phyloP scores from a whole-genome alignment of 805 yeast genomes.

The Candida xyloterini region DNA sequence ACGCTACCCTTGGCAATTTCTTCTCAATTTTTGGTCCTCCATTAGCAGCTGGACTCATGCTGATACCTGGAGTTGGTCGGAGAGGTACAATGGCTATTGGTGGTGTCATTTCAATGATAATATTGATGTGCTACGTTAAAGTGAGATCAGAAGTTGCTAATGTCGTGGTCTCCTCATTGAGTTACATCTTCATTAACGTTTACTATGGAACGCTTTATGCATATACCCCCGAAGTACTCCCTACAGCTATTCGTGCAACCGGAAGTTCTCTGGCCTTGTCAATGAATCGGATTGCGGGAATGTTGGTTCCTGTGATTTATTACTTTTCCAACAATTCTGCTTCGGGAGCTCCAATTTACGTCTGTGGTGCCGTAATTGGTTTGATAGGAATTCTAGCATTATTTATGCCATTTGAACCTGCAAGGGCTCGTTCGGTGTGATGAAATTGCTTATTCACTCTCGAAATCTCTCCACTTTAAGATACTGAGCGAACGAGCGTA shows the following conservation, averaged over 20 bases:
- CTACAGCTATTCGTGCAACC: constrained; percentile 47
- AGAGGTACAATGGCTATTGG: constrained; percentile 50
- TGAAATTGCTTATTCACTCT: not conserved
- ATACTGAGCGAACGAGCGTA: constrained; percentile 28
- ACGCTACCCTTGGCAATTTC: constrained; percentile 41
- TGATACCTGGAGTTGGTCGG: constrained; percentile 40
- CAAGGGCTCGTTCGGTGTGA: constrained; percentile 26
- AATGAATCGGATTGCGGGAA: constrained; percentile 45
- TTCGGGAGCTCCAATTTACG: constrained; percentile 52
- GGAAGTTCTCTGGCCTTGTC: constrained; percentile 54
- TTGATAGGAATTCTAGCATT: constrained; percentile 39
- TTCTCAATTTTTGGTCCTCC: constrained; percentile 45
- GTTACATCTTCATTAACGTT: constrained; percentile 41
- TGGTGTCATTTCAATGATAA: constrained; percentile 47
- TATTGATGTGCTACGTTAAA: constrained; percentile 55
- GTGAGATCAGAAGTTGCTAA: constrained; percentile 50
- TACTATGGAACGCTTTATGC: constrained; percentile 57
- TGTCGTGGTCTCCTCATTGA: constrained; percentile 42
- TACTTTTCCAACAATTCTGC: constrained; percentile 45
- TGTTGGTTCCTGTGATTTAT: constrained; percentile 50
- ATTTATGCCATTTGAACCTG: constrained; percentile 44
- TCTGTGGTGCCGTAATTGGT: constrained; percentile 50
- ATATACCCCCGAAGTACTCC: constrained; percentile 58
- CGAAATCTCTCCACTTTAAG: constrained; percentile 12
- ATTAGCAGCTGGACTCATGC: constrained; percentile 38